A percentile compares a stretch with the other conserved stretches of the same genome.
These are phyloP conservation scores for Neopestalotiopsis rosae DNA, from an alignment of 2,329 filamentous ascomycete species.

Conservation along the genomic window DNA sequence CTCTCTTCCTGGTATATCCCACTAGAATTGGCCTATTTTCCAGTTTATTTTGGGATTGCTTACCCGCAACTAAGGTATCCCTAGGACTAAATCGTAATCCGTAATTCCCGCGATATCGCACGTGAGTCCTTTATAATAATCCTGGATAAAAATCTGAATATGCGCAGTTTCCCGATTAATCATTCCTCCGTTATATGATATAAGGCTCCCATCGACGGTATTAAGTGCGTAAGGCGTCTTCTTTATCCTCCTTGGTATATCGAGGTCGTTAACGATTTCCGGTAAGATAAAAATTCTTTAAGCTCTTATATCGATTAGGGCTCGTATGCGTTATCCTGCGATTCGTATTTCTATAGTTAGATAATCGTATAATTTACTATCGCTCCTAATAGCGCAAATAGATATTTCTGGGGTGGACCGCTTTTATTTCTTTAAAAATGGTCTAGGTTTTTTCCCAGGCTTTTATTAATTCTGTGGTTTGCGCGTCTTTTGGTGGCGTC, in stretches of 20 bases:
- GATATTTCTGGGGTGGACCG: background rate
- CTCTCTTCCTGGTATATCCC: background rate
- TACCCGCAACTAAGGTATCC: conserved; percentile 8
- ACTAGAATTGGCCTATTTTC: background rate
- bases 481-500: background rate
- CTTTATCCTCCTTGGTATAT: background rate
- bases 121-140: background rate
- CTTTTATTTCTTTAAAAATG: background rate
- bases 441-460: background rate
- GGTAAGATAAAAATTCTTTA: background rate
- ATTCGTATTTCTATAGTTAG: background rate
- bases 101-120: conserved; percentile 10
- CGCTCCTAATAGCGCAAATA: background rate
- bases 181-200: background rate
- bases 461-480: background rate
- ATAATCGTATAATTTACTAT: background rate
- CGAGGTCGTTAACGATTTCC: background rate
- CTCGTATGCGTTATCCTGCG: background rate
- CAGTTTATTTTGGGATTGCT: conserved; percentile 9
- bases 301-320: background rate
- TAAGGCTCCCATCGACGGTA: background rate
- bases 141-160: background rate
- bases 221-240: background rate
- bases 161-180: conserved; percentile 4
- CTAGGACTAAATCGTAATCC: conserved; percentile 12